Evolutionary conservation across 2,329 filamentous ascomycete species (phyloP).

Genomic region (Chalara sp.): DNA sequence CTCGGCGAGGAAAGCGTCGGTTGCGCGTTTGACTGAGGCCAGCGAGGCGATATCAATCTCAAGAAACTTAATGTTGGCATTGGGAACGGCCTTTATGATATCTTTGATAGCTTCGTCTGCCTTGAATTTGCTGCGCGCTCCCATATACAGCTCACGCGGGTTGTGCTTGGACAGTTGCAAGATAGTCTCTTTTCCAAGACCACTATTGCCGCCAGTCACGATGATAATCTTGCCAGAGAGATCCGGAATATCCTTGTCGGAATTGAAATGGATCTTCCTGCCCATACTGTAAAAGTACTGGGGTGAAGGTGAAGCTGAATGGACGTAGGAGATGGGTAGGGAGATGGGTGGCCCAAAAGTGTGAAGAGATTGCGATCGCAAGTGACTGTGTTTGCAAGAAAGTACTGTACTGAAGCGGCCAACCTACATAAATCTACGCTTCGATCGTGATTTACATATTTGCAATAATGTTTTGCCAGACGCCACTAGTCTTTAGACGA

Average conservation of each 20-base stretch:
- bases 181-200: slow-evolving; percentile 38
- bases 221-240: slow-evolving; percentile 35
- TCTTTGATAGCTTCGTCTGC: slow-evolving; percentile 31
- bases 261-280: slow-evolving; percentile 2
- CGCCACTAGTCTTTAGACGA: too few relatives aligned
- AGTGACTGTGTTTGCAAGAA: too few relatives aligned
- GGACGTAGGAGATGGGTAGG: too few relatives aligned
- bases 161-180: slow-evolving; percentile 34
- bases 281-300: background rate
- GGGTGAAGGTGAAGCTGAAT: too few relatives aligned
- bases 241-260: slow-evolving; percentile 27
- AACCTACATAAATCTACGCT: too few relatives aligned
- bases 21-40: slow-evolving; percentile 35
- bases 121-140: slow-evolving; percentile 30
- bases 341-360: too few relatives aligned
- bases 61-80: slow-evolving; percentile 4
- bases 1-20: slow-evolving; percentile 28
- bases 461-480: too few relatives aligned
- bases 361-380: too few relatives aligned
- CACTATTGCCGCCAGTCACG: slow-evolving; percentile 25
- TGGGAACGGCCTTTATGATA: slow-evolving; percentile 23
- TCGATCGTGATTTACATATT: too few relatives aligned
- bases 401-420: too few relatives aligned
- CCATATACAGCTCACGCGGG: slow-evolving; percentile 31
- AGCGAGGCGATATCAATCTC: slow-evolving; percentile 37